Evolutionary conservation across 768 basidiomycete genomes (phyloP).

Genomic region (Mycena albidolilacea): DNA sequence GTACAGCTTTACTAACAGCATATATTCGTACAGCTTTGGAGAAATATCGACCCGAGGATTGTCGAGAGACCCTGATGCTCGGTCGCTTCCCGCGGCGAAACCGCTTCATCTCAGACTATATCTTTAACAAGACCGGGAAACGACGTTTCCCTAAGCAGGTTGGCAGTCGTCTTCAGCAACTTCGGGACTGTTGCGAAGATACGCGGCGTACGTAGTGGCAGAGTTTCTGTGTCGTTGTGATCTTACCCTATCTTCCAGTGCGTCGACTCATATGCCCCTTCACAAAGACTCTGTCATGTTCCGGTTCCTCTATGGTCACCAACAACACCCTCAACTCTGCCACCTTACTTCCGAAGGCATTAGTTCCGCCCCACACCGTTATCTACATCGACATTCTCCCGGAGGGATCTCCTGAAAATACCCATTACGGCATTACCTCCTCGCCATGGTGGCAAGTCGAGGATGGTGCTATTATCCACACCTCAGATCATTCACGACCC

Average conservation of each 20-base stretch:
- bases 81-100: constrained; percentile 73
- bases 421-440: constrained; percentile 17
- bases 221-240: constrained; percentile 3
- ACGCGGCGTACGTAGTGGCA: constrained; percentile 69
- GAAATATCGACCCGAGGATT: constrained; percentile 64
- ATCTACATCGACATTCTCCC: constrained; percentile 65
- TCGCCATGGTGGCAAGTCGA: constrained; percentile 36
- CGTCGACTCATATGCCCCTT: constrained; percentile 61
- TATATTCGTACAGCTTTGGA: constrained; percentile 55
- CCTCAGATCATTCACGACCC: constrained; percentile 64
- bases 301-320: constrained; percentile 25
- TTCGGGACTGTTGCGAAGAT: constrained; percentile 80
- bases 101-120: constrained; percentile 73
- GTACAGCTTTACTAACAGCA: not conserved
- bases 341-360: constrained; percentile 21
- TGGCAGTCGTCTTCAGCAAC: constrained; percentile 84
- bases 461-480: constrained; percentile 49
- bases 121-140: constrained; percentile 73
- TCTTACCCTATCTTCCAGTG: constrained; percentile 48
- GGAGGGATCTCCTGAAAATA: constrained; percentile 34
- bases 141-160: constrained; percentile 84
- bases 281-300: constrained; percentile 43
- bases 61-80: constrained; percentile 62
- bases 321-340: constrained; percentile 22
- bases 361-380: constrained; percentile 48